Evolutionary conservation across 768 basidiomycete genomes (phyloP).

Genomic region (Leccinellum albellum): DNA sequence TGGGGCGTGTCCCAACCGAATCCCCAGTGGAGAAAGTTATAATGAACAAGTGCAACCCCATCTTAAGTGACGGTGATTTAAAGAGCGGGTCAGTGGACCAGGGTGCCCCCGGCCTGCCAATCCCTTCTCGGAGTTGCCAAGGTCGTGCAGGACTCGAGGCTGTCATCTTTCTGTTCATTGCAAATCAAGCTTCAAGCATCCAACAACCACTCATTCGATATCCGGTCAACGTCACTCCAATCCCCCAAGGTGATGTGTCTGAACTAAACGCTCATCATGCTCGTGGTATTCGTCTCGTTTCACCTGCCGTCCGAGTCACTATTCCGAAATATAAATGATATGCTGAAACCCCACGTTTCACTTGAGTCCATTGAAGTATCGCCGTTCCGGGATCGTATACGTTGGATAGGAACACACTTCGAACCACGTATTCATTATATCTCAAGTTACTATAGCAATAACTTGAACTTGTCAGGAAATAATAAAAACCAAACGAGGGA

Average conservation of each 20-base stretch:
- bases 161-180: constrained; percentile 40
- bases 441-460: no score
- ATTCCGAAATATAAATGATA: constrained; percentile 32
- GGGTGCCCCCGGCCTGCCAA: constrained; percentile 39
- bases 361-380: no score
- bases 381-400: no score
- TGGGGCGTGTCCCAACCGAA: constrained; percentile 40
- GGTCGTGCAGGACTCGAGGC: constrained; percentile 40
- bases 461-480: no score
- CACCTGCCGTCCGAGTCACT: constrained; percentile 41
- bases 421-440: no score
- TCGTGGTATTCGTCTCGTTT: constrained; percentile 48
- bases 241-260: constrained; percentile 40
- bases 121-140: constrained; percentile 46
- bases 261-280: constrained; percentile 46
- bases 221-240: constrained; percentile 42
- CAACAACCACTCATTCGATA: constrained; percentile 39
- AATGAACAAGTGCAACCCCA: constrained; percentile 50
- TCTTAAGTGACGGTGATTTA: constrained; percentile 38
- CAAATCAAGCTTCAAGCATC: constrained; percentile 46
- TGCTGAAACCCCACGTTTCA: no score
- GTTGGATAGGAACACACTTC: no score
- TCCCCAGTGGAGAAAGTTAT: constrained; percentile 32
- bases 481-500: no score
- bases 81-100: constrained; percentile 29